Conservation (phyloP, 2,329 filamentous ascomycete species). For the Talaromyces verruculosus region DNA sequence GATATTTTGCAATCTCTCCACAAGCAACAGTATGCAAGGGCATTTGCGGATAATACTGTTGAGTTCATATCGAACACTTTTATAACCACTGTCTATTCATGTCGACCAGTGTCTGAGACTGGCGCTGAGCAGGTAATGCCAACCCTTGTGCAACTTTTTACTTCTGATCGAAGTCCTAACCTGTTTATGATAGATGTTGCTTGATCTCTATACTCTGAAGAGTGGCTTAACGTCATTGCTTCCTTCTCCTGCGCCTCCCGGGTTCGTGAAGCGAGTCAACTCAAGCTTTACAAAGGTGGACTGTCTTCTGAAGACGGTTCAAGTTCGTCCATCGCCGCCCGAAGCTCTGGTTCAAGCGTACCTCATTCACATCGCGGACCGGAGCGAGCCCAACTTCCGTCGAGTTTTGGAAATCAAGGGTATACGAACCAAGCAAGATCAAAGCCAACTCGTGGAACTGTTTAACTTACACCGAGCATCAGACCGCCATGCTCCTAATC, state of each 20-base stretch:
- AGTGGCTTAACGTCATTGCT: slow-evolving; percentile 50
- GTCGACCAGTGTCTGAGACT: slow-evolving; percentile 86
- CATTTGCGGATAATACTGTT: slow-evolving; percentile 94
- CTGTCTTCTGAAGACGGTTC: slow-evolving; percentile 89
- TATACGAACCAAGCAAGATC: slow-evolving; percentile 74
- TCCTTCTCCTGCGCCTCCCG: slow-evolving; percentile 57
- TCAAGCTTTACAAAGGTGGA: slow-evolving; percentile 83
- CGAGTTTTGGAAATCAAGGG: slow-evolving; percentile 97
- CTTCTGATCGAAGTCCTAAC: slow-evolving; percentile 19
- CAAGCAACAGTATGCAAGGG: slow-evolving; percentile 90
- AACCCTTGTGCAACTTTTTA: background rate
- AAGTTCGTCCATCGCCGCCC: slow-evolving; percentile 85
- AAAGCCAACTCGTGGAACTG: slow-evolving; percentile 78
- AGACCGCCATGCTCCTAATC: slow-evolving; percentile 61
- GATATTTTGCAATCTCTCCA: slow-evolving; percentile 76
- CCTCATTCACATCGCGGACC: slow-evolving; percentile 92
- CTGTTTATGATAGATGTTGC: slow-evolving; percentile 68
- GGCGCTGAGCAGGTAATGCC: slow-evolving; percentile 78
- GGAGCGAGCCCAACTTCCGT: slow-evolving; percentile 89
- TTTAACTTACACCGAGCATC: slow-evolving; percentile 81
- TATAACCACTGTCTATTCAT: slow-evolving; percentile 80
- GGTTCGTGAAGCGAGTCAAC: slow-evolving; percentile 84
- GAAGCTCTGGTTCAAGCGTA: slow-evolving; percentile 97
- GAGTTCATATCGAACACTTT: slow-evolving; percentile 80
- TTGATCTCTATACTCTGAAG: slow-evolving; percentile 79